Percentiles rank a stretch among this genome's conserved stretches.
These are phyloP conservation scores for Cladobotryum mycophilum DNA, from an alignment of 2,329 filamentous ascomycete genomes.

Conservation along the genomic window DNA sequence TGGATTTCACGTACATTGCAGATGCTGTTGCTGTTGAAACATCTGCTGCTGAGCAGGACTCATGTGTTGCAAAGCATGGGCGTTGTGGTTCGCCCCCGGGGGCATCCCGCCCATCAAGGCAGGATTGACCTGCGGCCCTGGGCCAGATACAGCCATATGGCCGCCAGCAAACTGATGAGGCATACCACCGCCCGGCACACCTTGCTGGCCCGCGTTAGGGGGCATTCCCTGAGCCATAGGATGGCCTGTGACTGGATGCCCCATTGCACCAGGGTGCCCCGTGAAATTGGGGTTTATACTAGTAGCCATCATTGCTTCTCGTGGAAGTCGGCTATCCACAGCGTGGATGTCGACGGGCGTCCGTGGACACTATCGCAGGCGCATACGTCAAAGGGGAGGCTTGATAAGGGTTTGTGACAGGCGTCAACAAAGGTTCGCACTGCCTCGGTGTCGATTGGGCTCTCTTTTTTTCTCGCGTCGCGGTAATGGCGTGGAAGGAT, in stretches of 20 bases:
- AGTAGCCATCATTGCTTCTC: constrained; percentile 57
- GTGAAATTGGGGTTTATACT: constrained; percentile 58
- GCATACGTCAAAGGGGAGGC: constrained; percentile 25
- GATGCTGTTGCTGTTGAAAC: constrained; percentile 41
- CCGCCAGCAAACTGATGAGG: constrained; percentile 57
- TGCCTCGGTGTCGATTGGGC: constrained; percentile 2
- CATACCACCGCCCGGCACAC: constrained; percentile 57
- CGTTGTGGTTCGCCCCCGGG: constrained; percentile 57
- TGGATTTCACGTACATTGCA: constrained; percentile 27
- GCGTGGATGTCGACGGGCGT: constrained; percentile 51
- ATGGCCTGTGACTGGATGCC: constrained; percentile 62
- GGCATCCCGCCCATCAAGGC: constrained; percentile 74
- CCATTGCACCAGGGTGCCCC: constrained; percentile 66
- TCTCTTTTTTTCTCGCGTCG: constrained; percentile 7
- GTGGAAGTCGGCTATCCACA: constrained; percentile 47
- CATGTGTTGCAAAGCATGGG: constrained; percentile 66
- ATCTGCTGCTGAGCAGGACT: constrained; percentile 55
- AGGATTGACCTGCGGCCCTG: constrained; percentile 66
- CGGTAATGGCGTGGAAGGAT: constrained; percentile 12
- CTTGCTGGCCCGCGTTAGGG: constrained; percentile 64
- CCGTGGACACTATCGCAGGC: constrained; percentile 42
- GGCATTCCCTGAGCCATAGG: constrained; percentile 57
- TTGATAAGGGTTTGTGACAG: constrained; percentile 3
- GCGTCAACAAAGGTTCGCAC: not conserved
- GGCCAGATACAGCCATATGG: constrained; percentile 67